phyloP scores from a whole-genome alignment of 1,284 basidiomycete genomes.

The Microbotryum saponariae region DNA sequence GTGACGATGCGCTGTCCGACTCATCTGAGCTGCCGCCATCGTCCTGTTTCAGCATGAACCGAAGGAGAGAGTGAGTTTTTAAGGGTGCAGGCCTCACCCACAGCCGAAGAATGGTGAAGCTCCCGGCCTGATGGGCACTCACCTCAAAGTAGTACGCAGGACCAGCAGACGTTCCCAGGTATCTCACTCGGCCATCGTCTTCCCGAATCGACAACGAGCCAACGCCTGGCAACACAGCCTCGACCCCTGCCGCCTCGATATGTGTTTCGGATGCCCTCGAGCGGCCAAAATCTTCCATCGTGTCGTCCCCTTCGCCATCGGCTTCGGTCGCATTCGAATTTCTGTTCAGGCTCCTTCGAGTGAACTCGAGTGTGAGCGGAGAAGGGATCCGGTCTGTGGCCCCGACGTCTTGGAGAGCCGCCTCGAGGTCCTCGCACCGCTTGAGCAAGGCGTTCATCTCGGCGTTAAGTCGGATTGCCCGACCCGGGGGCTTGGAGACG shows the following conservation, averaged over 20 bases:
- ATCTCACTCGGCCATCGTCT: slow-evolving; percentile 9
- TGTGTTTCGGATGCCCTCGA: background rate
- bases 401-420: slow-evolving; percentile 11
- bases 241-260: background rate
- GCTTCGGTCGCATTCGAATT: background rate
- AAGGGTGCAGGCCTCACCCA: too few species aligned
- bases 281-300: slow-evolving; percentile 3
- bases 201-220: slow-evolving; percentile 18
- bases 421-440: slow-evolving; percentile 21
- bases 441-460: slow-evolving; percentile 10
- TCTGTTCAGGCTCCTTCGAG: background rate
- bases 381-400: slow-evolving; percentile 9
- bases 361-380: slow-evolving; percentile 13
- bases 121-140: background rate
- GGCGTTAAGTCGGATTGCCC: slow-evolving; percentile 17
- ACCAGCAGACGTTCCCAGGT: slow-evolving; percentile 17
- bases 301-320: background rate
- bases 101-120: too few species aligned
- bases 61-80: too few species aligned
- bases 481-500: slow-evolving; percentile 12
- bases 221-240: slow-evolving; percentile 14
- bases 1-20: background rate
- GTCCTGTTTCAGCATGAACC: background rate
- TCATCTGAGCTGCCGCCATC: background rate
- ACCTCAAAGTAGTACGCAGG: slow-evolving; percentile 15